Base-by-base conservation (phyloP, 306 rosid species). In the Alnus glutinosa region DNA sequence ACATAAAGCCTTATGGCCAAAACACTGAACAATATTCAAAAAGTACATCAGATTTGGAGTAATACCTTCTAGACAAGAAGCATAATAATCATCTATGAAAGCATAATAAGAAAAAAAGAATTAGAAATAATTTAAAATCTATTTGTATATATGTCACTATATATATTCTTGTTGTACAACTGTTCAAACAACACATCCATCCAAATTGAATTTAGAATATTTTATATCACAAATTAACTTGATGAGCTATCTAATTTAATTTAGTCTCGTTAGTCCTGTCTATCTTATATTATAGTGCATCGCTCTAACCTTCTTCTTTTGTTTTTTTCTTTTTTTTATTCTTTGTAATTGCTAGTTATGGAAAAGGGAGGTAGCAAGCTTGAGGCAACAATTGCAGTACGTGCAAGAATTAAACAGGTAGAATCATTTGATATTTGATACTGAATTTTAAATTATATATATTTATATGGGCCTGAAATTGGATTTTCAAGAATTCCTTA, bases 341-440 rank as follows among this genome's bases (percentile, higher is more conserved):
- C 46, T 42, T 42, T 6, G 5, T 42, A 42, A 77, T 70, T 86
- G 47, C 71, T 82, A 92, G 97, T 5, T 42, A 1, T 42, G 46
- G 46, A 12, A 71, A 75, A 90, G 88, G 81, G 95, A 92, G 76
- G 92, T 87, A 75, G 85, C 86, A 75, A 86, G 80, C 77, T 82
- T 92, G 89, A 89, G 91, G 87, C 90, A 90, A 81, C 92, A 90
- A 75, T 85, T 92, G 39, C 94, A 76, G 73, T 80, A 89, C 83
- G 81, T 90, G 84, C 90, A 92, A 85, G 95, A 90, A 87, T 85
- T 82, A 83, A 90, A 92, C 88, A 92, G 97, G 97, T 92, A 87
- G 74, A 55, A 46, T 2, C 19, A 23, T 77, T 54, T n/a, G 49
- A 37, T 47, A 66, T 51, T 30, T 3, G 2, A 8, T 63, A 61